Percentiles rank a stretch among this genome's conserved stretches.
Evolutionary conservation across 192 early-diverging fungal species (phyloP).

Genomic region (Piromyces finnis): DNA sequence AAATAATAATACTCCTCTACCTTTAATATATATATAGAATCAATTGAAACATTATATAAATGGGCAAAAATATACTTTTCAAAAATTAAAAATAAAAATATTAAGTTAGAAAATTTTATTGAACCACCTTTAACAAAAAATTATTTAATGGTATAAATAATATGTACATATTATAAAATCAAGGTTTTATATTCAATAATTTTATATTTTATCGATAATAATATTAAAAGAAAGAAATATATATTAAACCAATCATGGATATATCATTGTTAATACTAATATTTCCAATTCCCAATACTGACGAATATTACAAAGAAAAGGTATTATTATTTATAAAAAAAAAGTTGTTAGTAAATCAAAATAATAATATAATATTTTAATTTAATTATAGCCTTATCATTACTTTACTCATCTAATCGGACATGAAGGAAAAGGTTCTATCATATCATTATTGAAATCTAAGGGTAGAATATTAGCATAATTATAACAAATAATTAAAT

Average conservation of each 20-base stretch:
- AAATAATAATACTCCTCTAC: neutral
- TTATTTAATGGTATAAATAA: neutral
- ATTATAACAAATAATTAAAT: neutral
- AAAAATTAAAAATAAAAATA: neutral
- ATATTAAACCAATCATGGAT: slow-evolving; percentile 61
- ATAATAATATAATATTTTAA: neutral
- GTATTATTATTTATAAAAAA: neutral
- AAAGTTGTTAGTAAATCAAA: too few relatives aligned
- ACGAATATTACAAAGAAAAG: slow-evolving; percentile 18
- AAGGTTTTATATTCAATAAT: too few relatives aligned
- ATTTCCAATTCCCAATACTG: slow-evolving; percentile 73
- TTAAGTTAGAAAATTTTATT: neutral
- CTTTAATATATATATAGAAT: slow-evolving; percentile 23
- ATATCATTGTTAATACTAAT: slow-evolving; percentile 53
- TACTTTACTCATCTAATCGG: slow-evolving; percentile 83
- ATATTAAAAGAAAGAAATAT: neutral
- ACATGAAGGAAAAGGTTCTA: slow-evolving; percentile 76
- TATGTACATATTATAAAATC: too few relatives aligned
- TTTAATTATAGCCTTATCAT: slow-evolving; percentile 29
- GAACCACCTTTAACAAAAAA: neutral
- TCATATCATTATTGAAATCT: slow-evolving; percentile 68
- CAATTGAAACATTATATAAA: slow-evolving; percentile 60
- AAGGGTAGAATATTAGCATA: slow-evolving; percentile 15
- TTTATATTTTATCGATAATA: too few relatives aligned
- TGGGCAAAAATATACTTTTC: slow-evolving; percentile 76